These are phyloP conservation scores for Venturia pyrina DNA, from an alignment of 2,329 filamentous ascomycete genomes.

Conservation along the genomic window DNA sequence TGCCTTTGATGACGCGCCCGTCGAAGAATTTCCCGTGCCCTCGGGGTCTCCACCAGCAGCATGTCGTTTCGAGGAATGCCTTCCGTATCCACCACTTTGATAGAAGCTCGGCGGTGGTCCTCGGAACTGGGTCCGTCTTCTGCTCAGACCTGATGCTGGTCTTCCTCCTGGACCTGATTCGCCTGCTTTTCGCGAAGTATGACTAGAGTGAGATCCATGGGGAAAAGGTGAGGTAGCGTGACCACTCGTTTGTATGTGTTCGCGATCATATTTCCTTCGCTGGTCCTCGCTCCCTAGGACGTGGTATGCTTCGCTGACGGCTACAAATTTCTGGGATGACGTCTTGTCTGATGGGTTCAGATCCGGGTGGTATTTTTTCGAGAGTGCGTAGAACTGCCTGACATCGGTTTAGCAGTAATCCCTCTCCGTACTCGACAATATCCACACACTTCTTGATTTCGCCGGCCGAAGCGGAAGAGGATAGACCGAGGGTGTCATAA, in stretches of 20 bases:
- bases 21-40: conserved; percentile 16
- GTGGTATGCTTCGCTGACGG: conserved; percentile 75
- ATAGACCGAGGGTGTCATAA: conserved; percentile 74
- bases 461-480: conserved; percentile 53
- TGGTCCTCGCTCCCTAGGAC: conserved; percentile 63
- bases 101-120: conserved; percentile 90
- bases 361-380: conserved; percentile 88
- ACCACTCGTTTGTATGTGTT: conserved; percentile 20
- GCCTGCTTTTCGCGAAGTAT: conserved; percentile 33
- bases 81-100: conserved; percentile 67
- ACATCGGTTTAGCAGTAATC: not conserved
- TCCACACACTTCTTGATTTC: conserved; percentile 71
- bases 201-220: conserved; percentile 14
- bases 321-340: conserved; percentile 58
- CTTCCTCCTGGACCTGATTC: conserved; percentile 55
- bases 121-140: conserved; percentile 63
- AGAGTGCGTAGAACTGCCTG: conserved; percentile 75
- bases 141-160: conserved; percentile 70
- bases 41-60: conserved; percentile 15
- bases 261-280: conserved; percentile 66
- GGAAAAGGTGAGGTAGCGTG: conserved; percentile 21
- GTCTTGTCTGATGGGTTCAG: conserved; percentile 61
- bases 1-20: conserved; percentile 14
- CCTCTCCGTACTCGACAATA: not conserved
- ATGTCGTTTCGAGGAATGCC: conserved; percentile 28